Evolutionary conservation across 2,329 filamentous ascomycete species (phyloP), one percentile per base, ranked within the genome.

Genomic region (Stagonosporopsis tanaceti): DNA sequence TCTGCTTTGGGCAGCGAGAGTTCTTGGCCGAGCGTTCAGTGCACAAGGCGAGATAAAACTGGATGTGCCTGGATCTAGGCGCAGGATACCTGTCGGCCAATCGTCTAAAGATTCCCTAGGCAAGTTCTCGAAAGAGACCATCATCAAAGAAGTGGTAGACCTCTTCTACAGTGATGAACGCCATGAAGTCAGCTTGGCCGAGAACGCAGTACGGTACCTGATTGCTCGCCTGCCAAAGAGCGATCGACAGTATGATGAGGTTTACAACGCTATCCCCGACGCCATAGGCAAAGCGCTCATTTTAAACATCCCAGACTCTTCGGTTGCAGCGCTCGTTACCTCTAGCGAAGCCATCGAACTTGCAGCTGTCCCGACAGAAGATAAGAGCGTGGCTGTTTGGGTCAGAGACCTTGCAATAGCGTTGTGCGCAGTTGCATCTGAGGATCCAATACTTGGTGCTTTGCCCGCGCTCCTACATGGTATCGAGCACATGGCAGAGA

Each of bases 1-100:
- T 72, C 79, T 92, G 0, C 80, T 91, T 1, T 99, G 96, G 96
- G 90, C 91, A 41, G 93, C 91, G 3, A 85, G 89, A 61, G 89
- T 93, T 2, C 81, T 98, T 41, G 95, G 96, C 7, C 86, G 92
- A 71, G 89, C 92, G 0, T 98, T 74, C 50, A 68, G 70, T 39
- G 70, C 90, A 15, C 91, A 87, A 27, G 93, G 93, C 1, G 81
- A 86, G 52, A 83, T 92, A 6, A 85, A 87, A 34, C 65, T 63
- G 20, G 67, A 47, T 34, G 59, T 66, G 3, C 52, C 63, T 14
- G 62, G 62, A 22, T 62, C 65, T 34, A 63, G 59, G 54, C 62
- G 75, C 60, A 65, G 77, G 74, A 61, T 65, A 27, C 55, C 34
- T 15, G 61, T 63, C 35, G 39, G 34, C 8, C 47, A 59, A 6